phyloP scores from a whole-genome alignment of 768 basidiomycete genomes.

The Pleurotus ostreatus region DNA sequence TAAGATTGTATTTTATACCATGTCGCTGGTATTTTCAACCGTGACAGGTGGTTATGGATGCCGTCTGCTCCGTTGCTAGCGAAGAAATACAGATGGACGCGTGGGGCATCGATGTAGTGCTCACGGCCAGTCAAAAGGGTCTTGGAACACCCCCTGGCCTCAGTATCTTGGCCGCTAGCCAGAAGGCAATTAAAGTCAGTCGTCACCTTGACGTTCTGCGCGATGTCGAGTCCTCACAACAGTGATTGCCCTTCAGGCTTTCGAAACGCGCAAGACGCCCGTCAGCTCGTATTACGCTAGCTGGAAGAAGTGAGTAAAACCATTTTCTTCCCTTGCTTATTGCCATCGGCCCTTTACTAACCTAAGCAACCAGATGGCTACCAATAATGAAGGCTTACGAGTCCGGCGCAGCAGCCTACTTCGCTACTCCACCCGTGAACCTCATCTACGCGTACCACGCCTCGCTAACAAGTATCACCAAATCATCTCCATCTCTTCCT shows the following conservation, averaged over 20 bases:
- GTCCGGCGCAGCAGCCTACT: constrained; percentile 75
- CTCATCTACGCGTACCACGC: constrained; percentile 87
- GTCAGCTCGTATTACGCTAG: constrained; percentile 80
- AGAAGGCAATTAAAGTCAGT: constrained; percentile 66
- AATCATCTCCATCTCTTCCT: constrained; percentile 57
- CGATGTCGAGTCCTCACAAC: not conserved
- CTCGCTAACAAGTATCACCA: constrained; percentile 73
- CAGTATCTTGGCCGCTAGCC: constrained; percentile 79
- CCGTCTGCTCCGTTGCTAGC: constrained; percentile 94
- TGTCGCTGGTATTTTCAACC: constrained; percentile 4
- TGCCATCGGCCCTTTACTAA: not conserved
- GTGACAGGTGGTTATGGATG: constrained; percentile 72
- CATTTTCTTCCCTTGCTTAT: not conserved
- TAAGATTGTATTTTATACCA: constrained; percentile 20
- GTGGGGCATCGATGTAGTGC: constrained; percentile 88
- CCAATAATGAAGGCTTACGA: constrained; percentile 96
- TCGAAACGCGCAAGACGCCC: constrained; percentile 58
- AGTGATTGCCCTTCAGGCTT: constrained; percentile 33
- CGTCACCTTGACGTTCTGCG: not conserved
- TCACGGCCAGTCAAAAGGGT: constrained; percentile 89
- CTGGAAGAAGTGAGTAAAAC: constrained; percentile 68
- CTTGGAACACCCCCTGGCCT: constrained; percentile 92
- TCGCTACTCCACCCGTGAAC: constrained; percentile 94
- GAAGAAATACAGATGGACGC: constrained; percentile 94
- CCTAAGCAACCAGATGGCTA: constrained; percentile 55